Conservation (phyloP, 768 basidiomycete genomes). For the Tulasnella sp. region DNA sequence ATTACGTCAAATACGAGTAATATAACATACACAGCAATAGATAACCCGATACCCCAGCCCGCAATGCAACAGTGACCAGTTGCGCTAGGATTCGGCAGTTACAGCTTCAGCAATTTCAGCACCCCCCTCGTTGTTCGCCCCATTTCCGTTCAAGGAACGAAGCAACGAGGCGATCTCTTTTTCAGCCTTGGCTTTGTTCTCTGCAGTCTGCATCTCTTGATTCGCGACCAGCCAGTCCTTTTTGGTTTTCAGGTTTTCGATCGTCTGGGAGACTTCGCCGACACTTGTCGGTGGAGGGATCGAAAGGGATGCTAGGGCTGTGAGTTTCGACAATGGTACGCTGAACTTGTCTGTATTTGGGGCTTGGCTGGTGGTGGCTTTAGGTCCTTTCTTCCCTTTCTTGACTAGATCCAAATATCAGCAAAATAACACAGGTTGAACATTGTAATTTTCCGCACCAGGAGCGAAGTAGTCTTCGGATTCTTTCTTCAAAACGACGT, state of each 20-base stretch:
- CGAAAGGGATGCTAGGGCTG: constrained; percentile 74
- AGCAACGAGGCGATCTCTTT: constrained; percentile 39
- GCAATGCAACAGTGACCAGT: no score
- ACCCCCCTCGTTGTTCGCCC: neutral
- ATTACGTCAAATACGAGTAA: neutral
- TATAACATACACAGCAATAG: neutral
- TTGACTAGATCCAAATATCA: constrained; percentile 23
- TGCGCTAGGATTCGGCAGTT: neutral
- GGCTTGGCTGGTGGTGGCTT: constrained; percentile 17
- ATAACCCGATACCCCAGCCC: no score
- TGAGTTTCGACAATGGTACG: constrained; percentile 72
- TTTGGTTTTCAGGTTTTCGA: constrained; percentile 87
- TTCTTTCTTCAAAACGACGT: constrained; percentile 83
- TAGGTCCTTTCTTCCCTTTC: constrained; percentile 13
- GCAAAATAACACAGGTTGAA: constrained; percentile 28
- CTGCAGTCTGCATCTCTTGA: constrained; percentile 64
- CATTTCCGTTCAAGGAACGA: neutral
- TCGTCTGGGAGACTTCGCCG: constrained; percentile 65
- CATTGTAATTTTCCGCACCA: constrained; percentile 38
- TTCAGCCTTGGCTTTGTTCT: constrained; percentile 72
- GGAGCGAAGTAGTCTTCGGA: constrained; percentile 76
- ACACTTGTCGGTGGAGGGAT: constrained; percentile 77
- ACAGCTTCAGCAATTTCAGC: neutral
- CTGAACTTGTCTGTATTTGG: constrained; percentile 38
- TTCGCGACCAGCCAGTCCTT: constrained; percentile 93